Evolutionary conservation across 1,284 basidiomycete genomes (phyloP).

Genomic region (Austroboletus niveus): DNA sequence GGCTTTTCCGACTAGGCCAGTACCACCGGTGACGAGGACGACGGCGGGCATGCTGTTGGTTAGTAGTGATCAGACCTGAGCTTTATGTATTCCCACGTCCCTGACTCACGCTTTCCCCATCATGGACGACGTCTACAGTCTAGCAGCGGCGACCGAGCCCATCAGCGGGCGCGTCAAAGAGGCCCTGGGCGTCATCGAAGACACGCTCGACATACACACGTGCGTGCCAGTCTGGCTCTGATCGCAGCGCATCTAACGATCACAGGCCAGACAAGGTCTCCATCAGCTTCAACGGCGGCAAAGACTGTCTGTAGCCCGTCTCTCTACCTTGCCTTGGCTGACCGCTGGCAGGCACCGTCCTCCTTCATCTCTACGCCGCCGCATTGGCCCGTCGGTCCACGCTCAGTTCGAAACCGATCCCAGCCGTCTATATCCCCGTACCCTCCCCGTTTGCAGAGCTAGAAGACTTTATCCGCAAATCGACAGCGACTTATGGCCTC

Average conservation of each 20-base stretch:
- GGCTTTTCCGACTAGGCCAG: constrained; percentile 83
- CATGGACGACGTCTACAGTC: constrained; percentile 55
- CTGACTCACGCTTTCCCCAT: constrained; percentile 28
- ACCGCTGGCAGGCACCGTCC: constrained; percentile 74
- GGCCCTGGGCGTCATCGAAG: constrained; percentile 77
- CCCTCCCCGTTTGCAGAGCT: constrained; percentile 85
- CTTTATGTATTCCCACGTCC: background rate
- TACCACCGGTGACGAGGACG: constrained; percentile 80
- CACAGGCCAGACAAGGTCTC: constrained; percentile 65
- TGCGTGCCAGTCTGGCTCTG: constrained; percentile 42
- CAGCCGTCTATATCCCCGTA: constrained; percentile 87
- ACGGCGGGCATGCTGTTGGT: constrained; percentile 41
- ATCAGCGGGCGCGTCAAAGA: constrained; percentile 67
- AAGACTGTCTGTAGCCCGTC: constrained; percentile 79
- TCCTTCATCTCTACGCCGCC: constrained; percentile 86
- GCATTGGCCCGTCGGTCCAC: constrained; percentile 50
- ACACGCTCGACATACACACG: constrained; percentile 75
- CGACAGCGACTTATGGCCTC: constrained; percentile 70
- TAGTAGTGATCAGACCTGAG: background rate
- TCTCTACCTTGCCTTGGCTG: background rate
- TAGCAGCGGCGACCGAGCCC: constrained; percentile 52
- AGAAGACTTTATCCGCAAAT: constrained; percentile 79
- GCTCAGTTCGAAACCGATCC: constrained; percentile 52
- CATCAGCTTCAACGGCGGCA: constrained; percentile 97
- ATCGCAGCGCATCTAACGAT: background rate